A percentile compares a stretch with the other conserved stretches of the same genome.
Evolutionary conservation across 345 rosid species (phyloP).

Genomic region (Brassica nigra): DNA sequence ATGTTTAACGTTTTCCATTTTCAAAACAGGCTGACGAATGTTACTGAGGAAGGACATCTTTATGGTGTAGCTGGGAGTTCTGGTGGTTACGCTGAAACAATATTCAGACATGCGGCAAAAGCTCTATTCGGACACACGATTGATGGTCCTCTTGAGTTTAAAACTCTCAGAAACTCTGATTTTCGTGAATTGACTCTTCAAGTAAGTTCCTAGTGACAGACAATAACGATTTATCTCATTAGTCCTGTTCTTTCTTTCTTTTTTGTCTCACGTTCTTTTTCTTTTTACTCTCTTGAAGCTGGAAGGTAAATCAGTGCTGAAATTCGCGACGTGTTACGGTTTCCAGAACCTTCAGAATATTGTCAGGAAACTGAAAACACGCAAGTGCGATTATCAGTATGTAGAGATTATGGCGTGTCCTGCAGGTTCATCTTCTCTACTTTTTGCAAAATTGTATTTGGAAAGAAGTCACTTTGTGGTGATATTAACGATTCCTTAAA

Average conservation of each 20-base stretch:
- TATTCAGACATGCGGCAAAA: constrained; percentile 72
- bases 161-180: constrained; percentile 76
- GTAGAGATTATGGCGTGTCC: constrained; percentile 99
- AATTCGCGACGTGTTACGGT: constrained; percentile 88
- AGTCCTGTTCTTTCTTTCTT: not conserved
- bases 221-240: not conserved
- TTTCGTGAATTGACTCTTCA: constrained; percentile 77
- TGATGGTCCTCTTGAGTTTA: constrained; percentile 63
- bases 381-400: constrained; percentile 81
- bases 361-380: constrained; percentile 74
- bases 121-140: constrained; percentile 66
- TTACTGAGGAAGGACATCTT: constrained; percentile 69
- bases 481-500: not conserved
- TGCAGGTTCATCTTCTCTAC: constrained; percentile 55
- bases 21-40: constrained; percentile 66
- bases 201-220: constrained; percentile 51
- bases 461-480: not conserved
- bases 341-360: constrained; percentile 91
- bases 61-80: constrained; percentile 92
- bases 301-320: constrained; percentile 72
- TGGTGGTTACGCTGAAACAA: constrained; percentile 90
- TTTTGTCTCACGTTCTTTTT: constrained; percentile 24
- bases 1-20: not conserved
- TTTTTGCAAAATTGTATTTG: not conserved
- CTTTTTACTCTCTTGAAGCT: constrained; percentile 46